Base-by-base conservation (phyloP, 257 asterid genomes). In the Haberlea rhodopensis region DNA sequence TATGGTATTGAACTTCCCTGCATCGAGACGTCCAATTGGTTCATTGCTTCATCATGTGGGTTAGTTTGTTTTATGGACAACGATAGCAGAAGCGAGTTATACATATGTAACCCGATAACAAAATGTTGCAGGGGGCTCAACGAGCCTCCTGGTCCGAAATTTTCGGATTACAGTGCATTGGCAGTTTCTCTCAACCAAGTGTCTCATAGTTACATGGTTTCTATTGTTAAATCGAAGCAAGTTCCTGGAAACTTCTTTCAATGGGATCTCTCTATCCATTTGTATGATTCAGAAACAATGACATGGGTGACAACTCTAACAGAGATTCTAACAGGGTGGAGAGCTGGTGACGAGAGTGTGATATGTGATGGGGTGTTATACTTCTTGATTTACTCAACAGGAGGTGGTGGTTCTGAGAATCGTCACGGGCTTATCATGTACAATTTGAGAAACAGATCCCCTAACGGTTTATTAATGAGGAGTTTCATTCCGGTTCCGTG, bases 321-420 rank as follows among this genome's bases (percentile, higher is more conserved):
- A 0, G 96, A 94, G 78, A 74, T 81, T 13, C 67, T 94, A 53
- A 57, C 86, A 1, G 96, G 97, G 19, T 90, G 99, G 99, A 74
- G 99, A 72, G 95, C 80, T 0, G 96, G 99, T 9, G 96, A 94
- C 8, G 96, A 94, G 84, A 87, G 99, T 15, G 87, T 94, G 43
- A 90, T 94, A 1, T 90, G 96, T 23, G 78, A 78, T 37, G 95
- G 95, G 29, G 74, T 83, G 16, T 67, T 94, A 73, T 90, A 86
- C 81, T 84, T 90, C 70, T 48, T 94, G 80, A 81, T 94, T 21
- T 86, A 89, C 76, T 78, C 94, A 1, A 78, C 84, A 4, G 96
- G 95, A 31, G 81, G 84, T 16, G 85, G 86, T n/a, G 79, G 75
- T 6, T 75, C 80, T 0, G 86, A 83, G 53, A 78, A 71, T 67